Conservation (phyloP, 768 basidiomycete genomes). For the Boletus patriciae region DNA sequence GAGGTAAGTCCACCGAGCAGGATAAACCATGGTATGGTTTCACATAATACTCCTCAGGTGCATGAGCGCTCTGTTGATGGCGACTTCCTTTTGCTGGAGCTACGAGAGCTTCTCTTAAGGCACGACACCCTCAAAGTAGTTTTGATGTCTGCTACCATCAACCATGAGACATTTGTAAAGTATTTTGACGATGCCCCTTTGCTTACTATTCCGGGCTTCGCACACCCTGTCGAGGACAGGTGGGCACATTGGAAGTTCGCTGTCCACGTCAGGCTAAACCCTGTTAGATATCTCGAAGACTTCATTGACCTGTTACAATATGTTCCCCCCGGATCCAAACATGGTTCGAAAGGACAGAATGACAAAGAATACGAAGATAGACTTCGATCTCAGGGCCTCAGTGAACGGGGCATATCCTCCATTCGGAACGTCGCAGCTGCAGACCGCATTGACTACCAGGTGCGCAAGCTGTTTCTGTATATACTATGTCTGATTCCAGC, state of each 20-base stretch:
- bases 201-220: conserved; percentile 79
- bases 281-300: conserved; percentile 80
- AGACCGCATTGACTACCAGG: conserved; percentile 73
- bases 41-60: conserved; percentile 47
- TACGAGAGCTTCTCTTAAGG: conserved; percentile 68
- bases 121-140: conserved; percentile 74
- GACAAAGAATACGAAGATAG: conserved; percentile 47
- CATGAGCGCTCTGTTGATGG: conserved; percentile 92
- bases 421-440: conserved; percentile 61
- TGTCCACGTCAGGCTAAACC: background rate
- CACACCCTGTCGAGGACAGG: conserved; percentile 77
- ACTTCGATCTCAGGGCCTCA: conserved; percentile 54
- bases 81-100: conserved; percentile 83
- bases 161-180: conserved; percentile 77
- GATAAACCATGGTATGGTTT: background rate
- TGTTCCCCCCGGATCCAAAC: conserved; percentile 43
- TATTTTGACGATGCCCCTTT: conserved; percentile 85
- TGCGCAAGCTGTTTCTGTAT: conserved; percentile 25
- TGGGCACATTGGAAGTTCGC: conserved; percentile 32
- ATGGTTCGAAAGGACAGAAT: conserved; percentile 25
- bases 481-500: background rate
- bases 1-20: conserved; percentile 54
- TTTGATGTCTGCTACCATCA: conserved; percentile 95
- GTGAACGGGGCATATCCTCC: conserved; percentile 47
- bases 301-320: conserved; percentile 60